Percentiles rank a stretch among this genome's conserved stretches.
phyloP scores from a whole-genome alignment of 495 filamentous ascomycete genomes.

The Penicillium taxi region DNA sequence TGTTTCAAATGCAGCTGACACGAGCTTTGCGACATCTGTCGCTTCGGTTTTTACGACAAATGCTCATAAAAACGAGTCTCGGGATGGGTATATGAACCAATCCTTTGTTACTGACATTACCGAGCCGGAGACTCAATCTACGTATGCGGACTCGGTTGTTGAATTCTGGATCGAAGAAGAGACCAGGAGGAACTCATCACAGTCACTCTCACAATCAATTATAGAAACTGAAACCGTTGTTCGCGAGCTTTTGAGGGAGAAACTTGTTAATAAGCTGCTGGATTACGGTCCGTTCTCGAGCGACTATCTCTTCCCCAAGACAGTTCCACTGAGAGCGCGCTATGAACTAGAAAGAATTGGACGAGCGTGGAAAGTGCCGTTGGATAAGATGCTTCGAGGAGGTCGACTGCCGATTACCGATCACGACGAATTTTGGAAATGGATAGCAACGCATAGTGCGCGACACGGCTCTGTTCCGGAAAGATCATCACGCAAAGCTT shows the following conservation, averaged over 20 bases:
- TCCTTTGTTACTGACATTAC: slow-evolving; percentile 32
- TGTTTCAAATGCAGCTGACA: not conserved
- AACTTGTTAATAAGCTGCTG: slow-evolving; percentile 23
- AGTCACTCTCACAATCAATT: too few species aligned
- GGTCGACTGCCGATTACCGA: slow-evolving; percentile 18
- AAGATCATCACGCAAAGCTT: slow-evolving; percentile 29
- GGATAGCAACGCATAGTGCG: slow-evolving; percentile 25
- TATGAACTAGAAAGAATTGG: slow-evolving; percentile 40
- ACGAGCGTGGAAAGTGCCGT: slow-evolving; percentile 27
- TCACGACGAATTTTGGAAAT: slow-evolving; percentile 36
- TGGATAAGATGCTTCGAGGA: slow-evolving; percentile 24
- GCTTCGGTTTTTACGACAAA: slow-evolving; percentile 17
- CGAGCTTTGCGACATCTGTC: slow-evolving; percentile 22
- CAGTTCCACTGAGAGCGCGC: slow-evolving; percentile 32
- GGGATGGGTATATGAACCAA: slow-evolving; percentile 5
- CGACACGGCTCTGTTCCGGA: slow-evolving; percentile 30
- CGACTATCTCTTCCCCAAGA: slow-evolving; percentile 18
- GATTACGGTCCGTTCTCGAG: slow-evolving; percentile 28
- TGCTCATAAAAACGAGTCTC: slow-evolving; percentile 6
- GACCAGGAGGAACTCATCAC: slow-evolving; percentile 8
- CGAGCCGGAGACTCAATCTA: slow-evolving; percentile 23
- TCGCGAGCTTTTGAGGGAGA: slow-evolving; percentile 12
- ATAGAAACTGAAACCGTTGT: too few species aligned
- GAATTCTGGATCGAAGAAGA: slow-evolving; percentile 21
- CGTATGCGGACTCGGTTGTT: slow-evolving; percentile 28